Evolutionary conservation across 2,329 filamentous ascomycete genomes (phyloP), one percentile per base, ranked within the genome.

Genomic region (Aspergillus sp.): DNA sequence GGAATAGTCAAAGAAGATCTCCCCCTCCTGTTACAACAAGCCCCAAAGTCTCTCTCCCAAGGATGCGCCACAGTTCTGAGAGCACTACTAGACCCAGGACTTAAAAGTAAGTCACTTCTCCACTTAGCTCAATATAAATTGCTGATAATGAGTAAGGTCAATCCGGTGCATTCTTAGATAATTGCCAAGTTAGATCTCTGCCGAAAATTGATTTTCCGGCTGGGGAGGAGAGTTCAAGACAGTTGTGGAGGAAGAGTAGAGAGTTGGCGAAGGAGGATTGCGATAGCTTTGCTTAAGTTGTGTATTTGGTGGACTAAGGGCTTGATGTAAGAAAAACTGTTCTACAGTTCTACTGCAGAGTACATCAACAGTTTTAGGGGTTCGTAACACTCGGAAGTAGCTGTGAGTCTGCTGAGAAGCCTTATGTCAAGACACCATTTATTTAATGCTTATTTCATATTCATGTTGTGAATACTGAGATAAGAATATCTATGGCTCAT

Each of bases 191-290:
- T 6, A 45, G 54, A 1, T 19, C 46, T 1, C 48, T 63, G 23
- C 55, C 55, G 1, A 43, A 53, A 20, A 51, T 59, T 4, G 59
- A 63, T 20, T 63, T 66, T 38, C 62, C 64, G 2, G 52, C 49
- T 3, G 59, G 55, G 4, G 49, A 56, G 44, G 51, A 57, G 27
- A 61, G 56, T 41, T 64, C 63, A 5, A 54, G 55, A 38, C 54
- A 50, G 30, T 47, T 67, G 43, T 68, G 65, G 66, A 53, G 46
- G 33, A 44, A 60, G 25, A 68, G 65, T 45, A 58, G 66, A 48
- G 45, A 57, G 33, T 48, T 67, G 30, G 51, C 64, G 6, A 56
- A 56, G 7, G 46, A 64, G 53, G 52, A 56, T 41, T 63, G 9
- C 12, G 9, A 30, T 30, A 30, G 25, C 10, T 30, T 30, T 30